Evolutionary conservation across 768 basidiomycete species (phyloP), one percentile per base, ranked within the genome.

Genomic region (Amanita thiersii): DNA sequence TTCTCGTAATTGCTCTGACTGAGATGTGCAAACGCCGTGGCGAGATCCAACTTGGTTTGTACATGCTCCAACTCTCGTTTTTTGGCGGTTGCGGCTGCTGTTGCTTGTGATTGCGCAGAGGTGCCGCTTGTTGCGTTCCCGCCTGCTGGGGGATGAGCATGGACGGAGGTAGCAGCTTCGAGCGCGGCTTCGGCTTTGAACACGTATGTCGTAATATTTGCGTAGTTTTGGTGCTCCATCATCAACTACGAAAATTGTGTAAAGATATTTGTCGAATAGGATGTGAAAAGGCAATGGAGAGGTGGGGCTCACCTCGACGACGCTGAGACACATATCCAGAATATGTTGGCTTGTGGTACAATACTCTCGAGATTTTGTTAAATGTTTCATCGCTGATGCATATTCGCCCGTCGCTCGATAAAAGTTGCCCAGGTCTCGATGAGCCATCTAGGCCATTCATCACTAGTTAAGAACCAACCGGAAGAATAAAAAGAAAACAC

Each of bases 111-210:
- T 10, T 57, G 47, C 5, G 52, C 52, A 11, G 56, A 32, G 8
- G 50, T 42, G 17, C 43, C 57, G 21, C 52, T 42, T 20, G 40
- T 43, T 1, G 47, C 47, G 30, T 41, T 46, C 38, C 52, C 55
- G 17, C 50, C 21, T 11, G 46, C 28, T 7, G 49, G 37, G 11
- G 53, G 46, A 39, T 50, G 45, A 25, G 50, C 47, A 12, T 60
- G 48, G 7, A 59, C 50, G 10, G 63, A 60, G 1, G 64, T 49
- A 1, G 73, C 60, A 2, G 78, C 76, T 29, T 94, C 91, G 18
- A 96, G 69, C 0, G 89, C 86, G 0, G 88, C 81, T 46, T 96
- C 92, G n/a, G 91, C 90, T 61, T 96, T 96, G 75, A 84, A 89
- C 20, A 96, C 79, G 56, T 96, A 93, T n/a, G 86, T 91, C 5